phyloP scores from a whole-genome alignment of 73 alveolate species.

The Paramecium primaurelia region DNA sequence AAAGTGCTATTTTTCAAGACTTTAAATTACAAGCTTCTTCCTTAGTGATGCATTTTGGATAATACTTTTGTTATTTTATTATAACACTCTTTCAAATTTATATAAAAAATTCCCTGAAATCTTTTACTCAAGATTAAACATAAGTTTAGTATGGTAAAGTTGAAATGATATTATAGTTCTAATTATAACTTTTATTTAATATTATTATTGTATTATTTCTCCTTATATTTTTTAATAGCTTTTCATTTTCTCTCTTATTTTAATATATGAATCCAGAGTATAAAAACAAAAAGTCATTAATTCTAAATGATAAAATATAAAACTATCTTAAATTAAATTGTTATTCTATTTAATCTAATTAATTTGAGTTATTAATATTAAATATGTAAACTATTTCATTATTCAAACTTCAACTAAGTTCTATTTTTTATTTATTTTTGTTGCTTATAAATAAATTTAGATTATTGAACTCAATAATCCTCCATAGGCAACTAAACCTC shows the following conservation, averaged over 20 bases:
- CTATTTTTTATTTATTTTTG: not conserved
- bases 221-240: not conserved
- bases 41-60: not conserved
- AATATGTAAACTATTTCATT: not conserved
- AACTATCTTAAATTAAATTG: not conserved
- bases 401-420: not conserved
- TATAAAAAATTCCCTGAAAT: not conserved
- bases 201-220: not conserved
- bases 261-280: too few relatives aligned
- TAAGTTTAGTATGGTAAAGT: not conserved
- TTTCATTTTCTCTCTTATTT: too few relatives aligned
- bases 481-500: conserved; percentile 32
- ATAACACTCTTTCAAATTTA: not conserved
- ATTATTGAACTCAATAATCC: conserved; percentile 1
- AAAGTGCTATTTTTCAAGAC: not conserved
- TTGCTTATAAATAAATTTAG: not conserved
- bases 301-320: not conserved
- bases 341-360: not conserved
- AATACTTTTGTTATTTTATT: not conserved
- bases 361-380: not conserved
- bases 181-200: too few relatives aligned
- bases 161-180: not conserved
- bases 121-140: not conserved
- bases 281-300: too few relatives aligned
- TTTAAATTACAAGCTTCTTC: not conserved